phyloP scores from a whole-genome alignment of 1,284 basidiomycete species.

The Ustilago bromivora region DNA sequence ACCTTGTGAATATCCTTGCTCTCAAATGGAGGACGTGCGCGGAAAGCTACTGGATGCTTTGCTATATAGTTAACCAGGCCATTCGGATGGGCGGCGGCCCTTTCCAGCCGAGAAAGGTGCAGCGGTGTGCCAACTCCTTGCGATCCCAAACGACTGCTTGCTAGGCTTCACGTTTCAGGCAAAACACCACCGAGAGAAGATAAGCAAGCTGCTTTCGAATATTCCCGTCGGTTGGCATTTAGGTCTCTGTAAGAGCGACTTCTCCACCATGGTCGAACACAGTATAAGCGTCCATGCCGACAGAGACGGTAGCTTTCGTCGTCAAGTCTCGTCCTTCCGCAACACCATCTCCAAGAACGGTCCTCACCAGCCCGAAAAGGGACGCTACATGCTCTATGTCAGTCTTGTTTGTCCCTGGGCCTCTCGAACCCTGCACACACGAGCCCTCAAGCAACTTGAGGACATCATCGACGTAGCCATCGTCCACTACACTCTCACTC shows the following conservation, averaged over 20 bases:
- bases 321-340: conserved; percentile 79
- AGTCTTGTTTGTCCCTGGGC: conserved; percentile 79
- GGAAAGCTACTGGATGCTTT: background rate
- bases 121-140: background rate
- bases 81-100: background rate
- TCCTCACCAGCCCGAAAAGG: conserved; percentile 83
- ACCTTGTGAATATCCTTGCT: background rate
- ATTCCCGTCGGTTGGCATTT: background rate
- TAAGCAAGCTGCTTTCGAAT: background rate
- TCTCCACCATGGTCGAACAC: conserved; percentile 35
- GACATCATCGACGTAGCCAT: conserved; percentile 72
- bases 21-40: conserved; percentile 14
- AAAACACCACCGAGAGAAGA: background rate
- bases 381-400: conserved; percentile 71
- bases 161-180: background rate
- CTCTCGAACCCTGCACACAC: conserved; percentile 84
- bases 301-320: conserved; percentile 83
- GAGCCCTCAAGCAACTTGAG: conserved; percentile 90
- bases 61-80: background rate
- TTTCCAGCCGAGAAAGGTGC: background rate
- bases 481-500: conserved; percentile 86
- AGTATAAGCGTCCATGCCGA: conserved; percentile 39
- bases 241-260: background rate
- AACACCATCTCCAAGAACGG: conserved; percentile 75
- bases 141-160: background rate